These are phyloP conservation scores for Discostella stelligera DNA, from an alignment of 352 stramenopile genomes.

Conservation along the genomic window DNA sequence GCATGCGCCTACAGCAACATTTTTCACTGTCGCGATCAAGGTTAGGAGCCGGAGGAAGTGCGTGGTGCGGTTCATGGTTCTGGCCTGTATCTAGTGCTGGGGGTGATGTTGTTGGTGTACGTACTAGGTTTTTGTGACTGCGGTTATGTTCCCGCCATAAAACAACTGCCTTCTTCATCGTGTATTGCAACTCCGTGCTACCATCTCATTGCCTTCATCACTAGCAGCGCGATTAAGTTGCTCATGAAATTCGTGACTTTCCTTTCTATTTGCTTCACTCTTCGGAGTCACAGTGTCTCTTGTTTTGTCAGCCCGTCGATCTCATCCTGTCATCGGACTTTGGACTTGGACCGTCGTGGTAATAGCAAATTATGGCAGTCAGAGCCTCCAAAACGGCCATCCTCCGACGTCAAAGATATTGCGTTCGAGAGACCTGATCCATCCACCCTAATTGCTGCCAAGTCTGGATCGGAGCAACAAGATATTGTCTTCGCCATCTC, in stretches of 20 bases:
- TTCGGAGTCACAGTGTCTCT: slow-evolving; percentile 13
- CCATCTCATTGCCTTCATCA: slow-evolving; percentile 2
- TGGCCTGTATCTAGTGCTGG: too few relatives aligned
- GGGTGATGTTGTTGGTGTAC: too few relatives aligned
- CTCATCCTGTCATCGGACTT: background rate
- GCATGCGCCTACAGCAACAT: slow-evolving; percentile 27
- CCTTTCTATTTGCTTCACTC: slow-evolving; percentile 19
- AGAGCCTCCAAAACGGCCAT: slow-evolving; percentile 5
- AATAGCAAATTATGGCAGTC: slow-evolving; percentile 7
- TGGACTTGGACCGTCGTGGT: background rate
- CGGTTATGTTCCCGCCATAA: too few relatives aligned
- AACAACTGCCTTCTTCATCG: too few relatives aligned
- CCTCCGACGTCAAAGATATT: background rate
- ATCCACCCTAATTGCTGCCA: slow-evolving; percentile 60
- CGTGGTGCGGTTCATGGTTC: background rate
- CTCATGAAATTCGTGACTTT: slow-evolving; percentile 12
- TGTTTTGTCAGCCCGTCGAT: slow-evolving; percentile 27
- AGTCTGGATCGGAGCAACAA: slow-evolving; percentile 48
- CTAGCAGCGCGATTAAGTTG: background rate
- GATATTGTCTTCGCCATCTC: slow-evolving; percentile 50
- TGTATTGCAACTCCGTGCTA: background rate
- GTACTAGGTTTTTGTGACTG: too few relatives aligned
- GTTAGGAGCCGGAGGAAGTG: background rate
- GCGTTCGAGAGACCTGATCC: slow-evolving; percentile 58
- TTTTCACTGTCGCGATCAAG: slow-evolving; percentile 9